Evolutionary conservation across 306 rosid genomes (phyloP).

Genomic region (Sicyos baderoa): DNA sequence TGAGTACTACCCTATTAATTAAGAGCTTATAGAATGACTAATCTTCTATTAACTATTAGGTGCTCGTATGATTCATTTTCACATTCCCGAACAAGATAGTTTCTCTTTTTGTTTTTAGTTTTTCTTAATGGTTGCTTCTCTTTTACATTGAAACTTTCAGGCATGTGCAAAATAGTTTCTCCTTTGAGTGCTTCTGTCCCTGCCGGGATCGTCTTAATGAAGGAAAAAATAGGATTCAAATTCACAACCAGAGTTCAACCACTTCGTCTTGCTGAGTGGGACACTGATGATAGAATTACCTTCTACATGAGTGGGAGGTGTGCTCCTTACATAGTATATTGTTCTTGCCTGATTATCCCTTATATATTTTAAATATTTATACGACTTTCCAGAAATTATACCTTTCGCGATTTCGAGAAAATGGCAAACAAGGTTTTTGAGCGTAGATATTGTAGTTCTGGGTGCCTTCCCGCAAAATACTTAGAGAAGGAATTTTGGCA

Average conservation of each 20-base stretch:
- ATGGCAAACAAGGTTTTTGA: conserved; percentile 86
- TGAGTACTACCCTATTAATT: background rate
- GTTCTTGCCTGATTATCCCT: conserved; percentile 14
- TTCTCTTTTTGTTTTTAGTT: background rate
- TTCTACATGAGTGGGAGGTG: conserved; percentile 97
- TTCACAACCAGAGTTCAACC: conserved; percentile 98
- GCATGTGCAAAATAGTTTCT: conserved; percentile 86
- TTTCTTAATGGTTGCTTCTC: background rate
- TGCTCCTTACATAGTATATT: conserved; percentile 16
- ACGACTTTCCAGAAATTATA: conserved; percentile 59
- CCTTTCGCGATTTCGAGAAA: conserved; percentile 83
- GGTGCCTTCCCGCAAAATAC: conserved; percentile 69
- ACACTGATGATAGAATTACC: conserved; percentile 46
- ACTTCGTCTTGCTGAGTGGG: conserved; percentile 97
- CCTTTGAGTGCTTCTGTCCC: conserved; percentile 91
- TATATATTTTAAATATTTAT: conserved; percentile 28
- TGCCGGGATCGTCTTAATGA: conserved; percentile 90
- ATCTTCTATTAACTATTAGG: background rate
- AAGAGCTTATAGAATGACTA: background rate
- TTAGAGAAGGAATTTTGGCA: conserved; percentile 95
- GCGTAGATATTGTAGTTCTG: conserved; percentile 71
- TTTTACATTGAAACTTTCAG: conserved; percentile 29
- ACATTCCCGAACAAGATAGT: background rate
- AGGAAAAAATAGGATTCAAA: conserved; percentile 81
- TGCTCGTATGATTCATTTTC: background rate